Base-by-base conservation (phyloP, 768 basidiomycete species). In the Mycena haematopus region DNA sequence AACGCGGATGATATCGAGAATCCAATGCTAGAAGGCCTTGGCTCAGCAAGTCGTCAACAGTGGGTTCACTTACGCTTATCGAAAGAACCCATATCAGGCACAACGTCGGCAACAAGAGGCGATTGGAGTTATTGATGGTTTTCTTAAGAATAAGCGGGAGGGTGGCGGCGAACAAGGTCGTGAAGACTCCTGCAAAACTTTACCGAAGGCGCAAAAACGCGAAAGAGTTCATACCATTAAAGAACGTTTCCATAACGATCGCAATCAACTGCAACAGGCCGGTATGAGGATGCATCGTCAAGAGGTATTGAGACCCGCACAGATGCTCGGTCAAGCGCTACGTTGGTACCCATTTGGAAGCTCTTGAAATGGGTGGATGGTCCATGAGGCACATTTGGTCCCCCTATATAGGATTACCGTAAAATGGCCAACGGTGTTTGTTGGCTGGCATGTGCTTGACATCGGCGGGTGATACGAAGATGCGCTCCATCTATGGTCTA, bases 1-100 rank as follows among this genome's bases (percentile, higher is more conserved):
- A n/a, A 51, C 61, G 6, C 65, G 61, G 22, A 57, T 13, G 40
- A 66, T 52, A 46, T 66, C 61, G 40, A 66, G 52, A 3, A 61
- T 59, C 52, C 60, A 62, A 40, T 62, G 65, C 65, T 66, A 10
- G n/a, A n/a, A n/a, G 15, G 29, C 13, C 19, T 52, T 35, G 8
- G 13, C 13, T 52, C 21, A 31, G 13, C 15, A 49, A 31, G 21
- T 21, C 9, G 13, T 35, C n/a, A 7, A 33, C 5, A 17, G 2
- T 21, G 52, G 22, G n/a, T 15, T 22, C 46, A 54, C 65, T 24
- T 19, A 66, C 65, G 25, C 47, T 40, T 15, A 52, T 24, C 8
- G 56, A 62, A 17, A 66, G 53, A 2, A 59, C 27, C 65, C 60
- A 66, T 5, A 59, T 58, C 0, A 55, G 29, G 1, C 56, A 47